Evolutionary conservation across 441 rosid genomes (phyloP).

Genomic region (Jatropha multifida): DNA sequence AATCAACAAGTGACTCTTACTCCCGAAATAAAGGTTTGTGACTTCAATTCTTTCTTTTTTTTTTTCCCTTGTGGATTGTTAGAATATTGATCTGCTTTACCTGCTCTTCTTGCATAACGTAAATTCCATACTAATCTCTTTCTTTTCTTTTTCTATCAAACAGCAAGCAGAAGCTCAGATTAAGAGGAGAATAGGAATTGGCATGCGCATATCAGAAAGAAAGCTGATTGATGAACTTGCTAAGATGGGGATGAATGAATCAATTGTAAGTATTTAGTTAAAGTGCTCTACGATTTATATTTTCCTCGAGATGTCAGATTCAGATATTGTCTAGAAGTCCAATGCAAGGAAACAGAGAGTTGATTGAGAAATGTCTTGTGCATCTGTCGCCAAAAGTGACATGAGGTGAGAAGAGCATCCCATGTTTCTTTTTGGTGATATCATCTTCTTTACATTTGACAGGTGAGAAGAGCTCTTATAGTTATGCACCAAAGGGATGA

Average conservation of each 20-base stretch:
- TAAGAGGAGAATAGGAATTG: constrained; percentile 87
- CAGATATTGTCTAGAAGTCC: neutral
- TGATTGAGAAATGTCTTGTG: neutral
- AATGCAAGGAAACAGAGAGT: neutral
- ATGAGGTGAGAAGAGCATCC: too few relatives aligned
- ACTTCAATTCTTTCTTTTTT: neutral
- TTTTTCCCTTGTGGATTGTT: neutral
- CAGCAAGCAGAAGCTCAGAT: constrained; percentile 96
- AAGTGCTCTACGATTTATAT: neutral
- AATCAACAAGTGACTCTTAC: constrained; percentile 82
- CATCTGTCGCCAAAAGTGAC: neutral
- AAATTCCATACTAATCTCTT: neutral
- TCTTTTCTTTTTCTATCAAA: constrained; percentile 1
- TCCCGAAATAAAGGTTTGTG: constrained; percentile 78
- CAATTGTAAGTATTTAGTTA: constrained; percentile 54
- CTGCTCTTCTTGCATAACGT: too few relatives aligned
- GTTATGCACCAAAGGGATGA: constrained; percentile 98
- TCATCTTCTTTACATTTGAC: constrained; percentile 7
- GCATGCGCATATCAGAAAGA: constrained; percentile 86
- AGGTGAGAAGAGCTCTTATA: constrained; percentile 94
- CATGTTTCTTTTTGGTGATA: neutral
- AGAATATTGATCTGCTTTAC: neutral
- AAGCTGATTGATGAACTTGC: constrained; percentile 82
- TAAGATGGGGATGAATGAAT: constrained; percentile 89
- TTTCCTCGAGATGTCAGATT: neutral